phyloP scores from a whole-genome alignment of 768 basidiomycete genomes.

The Galerina sulciceps region DNA sequence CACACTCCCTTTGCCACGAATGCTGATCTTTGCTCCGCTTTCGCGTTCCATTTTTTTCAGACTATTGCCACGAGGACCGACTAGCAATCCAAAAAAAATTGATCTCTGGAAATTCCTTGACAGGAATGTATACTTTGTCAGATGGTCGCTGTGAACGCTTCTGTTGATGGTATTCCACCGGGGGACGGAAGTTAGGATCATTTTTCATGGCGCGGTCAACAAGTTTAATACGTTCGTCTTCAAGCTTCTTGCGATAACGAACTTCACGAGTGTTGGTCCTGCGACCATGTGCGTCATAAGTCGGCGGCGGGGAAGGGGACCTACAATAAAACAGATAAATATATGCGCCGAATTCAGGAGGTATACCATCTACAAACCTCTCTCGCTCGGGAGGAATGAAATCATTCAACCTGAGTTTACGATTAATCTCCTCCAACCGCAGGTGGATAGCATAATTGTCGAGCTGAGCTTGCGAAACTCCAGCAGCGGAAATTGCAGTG shows the following conservation, averaged over 20 bases:
- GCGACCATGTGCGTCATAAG: conserved; percentile 96
- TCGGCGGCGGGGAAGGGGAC: conserved; percentile 95
- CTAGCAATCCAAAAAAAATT: conserved; percentile 98
- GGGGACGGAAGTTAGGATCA: conserved; percentile 97
- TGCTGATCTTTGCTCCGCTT: conserved; percentile 97
- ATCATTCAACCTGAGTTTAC: conserved; percentile 91
- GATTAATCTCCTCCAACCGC: conserved; percentile 95
- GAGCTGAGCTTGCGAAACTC: conserved; percentile 93
- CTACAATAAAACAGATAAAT: conserved; percentile 42
- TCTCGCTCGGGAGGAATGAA: conserved; percentile 95
- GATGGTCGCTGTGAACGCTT: conserved; percentile 93
- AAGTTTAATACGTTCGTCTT: conserved; percentile 89
- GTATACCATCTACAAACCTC: conserved; percentile 49
- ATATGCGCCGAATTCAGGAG: conserved; percentile 25
- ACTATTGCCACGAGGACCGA: conserved; percentile 98
- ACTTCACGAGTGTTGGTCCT: conserved; percentile 99
- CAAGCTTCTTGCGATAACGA: conserved; percentile 94
- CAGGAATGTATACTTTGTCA: conserved; percentile 99
- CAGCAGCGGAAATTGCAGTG: conserved; percentile 90
- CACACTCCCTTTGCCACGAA: conserved; percentile 96
- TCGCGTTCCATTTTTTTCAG: conserved; percentile 99
- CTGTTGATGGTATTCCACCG: conserved; percentile 94
- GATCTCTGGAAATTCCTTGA: conserved; percentile 99
- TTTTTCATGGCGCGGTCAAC: conserved; percentile 97
- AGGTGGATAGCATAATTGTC: conserved; percentile 98